Conservation (phyloP, 75 land plant species). For the Selaginella tamariscina region DNA sequence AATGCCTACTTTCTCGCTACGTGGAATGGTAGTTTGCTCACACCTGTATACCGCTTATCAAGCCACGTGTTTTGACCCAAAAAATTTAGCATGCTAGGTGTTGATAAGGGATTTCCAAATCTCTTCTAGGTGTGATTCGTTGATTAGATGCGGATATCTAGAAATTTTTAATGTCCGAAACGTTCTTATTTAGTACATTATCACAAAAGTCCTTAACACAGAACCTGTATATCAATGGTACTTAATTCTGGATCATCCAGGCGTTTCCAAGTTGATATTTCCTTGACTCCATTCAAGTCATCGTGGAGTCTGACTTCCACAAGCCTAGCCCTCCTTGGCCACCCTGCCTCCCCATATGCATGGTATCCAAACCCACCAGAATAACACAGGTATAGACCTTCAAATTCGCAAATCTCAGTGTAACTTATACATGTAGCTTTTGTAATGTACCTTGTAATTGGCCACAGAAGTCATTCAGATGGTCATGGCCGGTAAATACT, state of each 20-base stretch:
- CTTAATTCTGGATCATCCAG: slow-evolving; percentile 54
- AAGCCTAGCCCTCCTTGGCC: slow-evolving; percentile 74
- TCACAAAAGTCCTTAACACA: no score
- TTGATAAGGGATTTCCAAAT: no score
- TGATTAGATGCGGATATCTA: no score
- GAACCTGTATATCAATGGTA: slow-evolving; percentile 39
- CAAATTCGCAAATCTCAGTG: slow-evolving; percentile 8
- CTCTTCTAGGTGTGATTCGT: no score
- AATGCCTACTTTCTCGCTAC: no score
- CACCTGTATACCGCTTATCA: no score
- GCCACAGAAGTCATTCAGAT: slow-evolving; percentile 89
- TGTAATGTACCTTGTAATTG: slow-evolving; percentile 13
- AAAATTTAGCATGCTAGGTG: no score
- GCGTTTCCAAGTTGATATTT: slow-evolving; percentile 79
- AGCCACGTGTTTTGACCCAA: no score
- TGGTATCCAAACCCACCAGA: slow-evolving; percentile 94
- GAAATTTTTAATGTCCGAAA: no score
- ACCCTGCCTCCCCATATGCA: slow-evolving; percentile 88
- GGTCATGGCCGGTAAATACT: slow-evolving; percentile 87
- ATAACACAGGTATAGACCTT: slow-evolving; percentile 61
- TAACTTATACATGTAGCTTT: no score
- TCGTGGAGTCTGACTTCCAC: slow-evolving; percentile 49
- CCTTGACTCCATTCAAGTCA: slow-evolving; percentile 44
- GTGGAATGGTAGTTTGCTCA: no score
- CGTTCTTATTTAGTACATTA: no score